Percentiles rank a stretch among this genome's conserved stretches.
Conservation (phyloP, 768 basidiomycete species). For the Leccinum fibrillosum region DNA sequence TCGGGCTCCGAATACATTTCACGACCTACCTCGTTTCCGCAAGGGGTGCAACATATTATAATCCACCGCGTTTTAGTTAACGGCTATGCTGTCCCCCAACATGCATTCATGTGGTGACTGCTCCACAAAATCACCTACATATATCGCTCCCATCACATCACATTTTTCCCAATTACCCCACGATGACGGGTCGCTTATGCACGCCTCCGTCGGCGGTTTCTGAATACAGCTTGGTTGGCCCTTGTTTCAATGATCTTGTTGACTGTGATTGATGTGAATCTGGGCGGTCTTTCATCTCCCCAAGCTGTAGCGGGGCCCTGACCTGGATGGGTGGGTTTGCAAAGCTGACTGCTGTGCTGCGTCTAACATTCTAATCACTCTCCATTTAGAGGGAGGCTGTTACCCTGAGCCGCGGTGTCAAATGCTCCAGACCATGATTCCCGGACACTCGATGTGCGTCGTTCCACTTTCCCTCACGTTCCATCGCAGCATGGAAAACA, state of each 20-base stretch:
- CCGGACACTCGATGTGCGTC: slow-evolving; percentile 25
- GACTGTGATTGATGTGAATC: slow-evolving; percentile 6
- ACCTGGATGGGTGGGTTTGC: slow-evolving; percentile 8
- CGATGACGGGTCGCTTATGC: slow-evolving; percentile 16
- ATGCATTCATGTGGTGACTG: slow-evolving; percentile 4
- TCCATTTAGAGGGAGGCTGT: slow-evolving; percentile 33
- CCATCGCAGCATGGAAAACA: slow-evolving; percentile 33
- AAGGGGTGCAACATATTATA: slow-evolving; percentile 10
- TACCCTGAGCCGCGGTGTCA: slow-evolving; percentile 30
- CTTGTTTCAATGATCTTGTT: slow-evolving; percentile 4
- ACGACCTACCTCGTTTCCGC: slow-evolving; percentile 21
- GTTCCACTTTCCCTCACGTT: slow-evolving; percentile 23
- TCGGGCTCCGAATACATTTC: slow-evolving; percentile 8
- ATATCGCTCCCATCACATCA: slow-evolving; percentile 7
- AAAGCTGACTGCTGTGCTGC: slow-evolving; percentile 27
- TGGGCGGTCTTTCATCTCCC: slow-evolving; percentile 9
- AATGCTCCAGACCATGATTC: slow-evolving; percentile 32
- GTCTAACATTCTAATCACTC: slow-evolving; percentile 26
- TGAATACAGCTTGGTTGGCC: slow-evolving; percentile 2
- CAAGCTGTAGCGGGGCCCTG: slow-evolving; percentile 21
- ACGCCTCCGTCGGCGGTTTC: not conserved
- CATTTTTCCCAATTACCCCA: slow-evolving; percentile 17
- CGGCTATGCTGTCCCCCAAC: slow-evolving; percentile 7
- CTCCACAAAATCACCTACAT: slow-evolving; percentile 17
- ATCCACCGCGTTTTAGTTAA: slow-evolving; percentile 7